Evolutionary conservation across 805 yeast species (phyloP), one percentile per base, ranked within the genome.

Genomic region (Lipomyces oligophaga): DNA sequence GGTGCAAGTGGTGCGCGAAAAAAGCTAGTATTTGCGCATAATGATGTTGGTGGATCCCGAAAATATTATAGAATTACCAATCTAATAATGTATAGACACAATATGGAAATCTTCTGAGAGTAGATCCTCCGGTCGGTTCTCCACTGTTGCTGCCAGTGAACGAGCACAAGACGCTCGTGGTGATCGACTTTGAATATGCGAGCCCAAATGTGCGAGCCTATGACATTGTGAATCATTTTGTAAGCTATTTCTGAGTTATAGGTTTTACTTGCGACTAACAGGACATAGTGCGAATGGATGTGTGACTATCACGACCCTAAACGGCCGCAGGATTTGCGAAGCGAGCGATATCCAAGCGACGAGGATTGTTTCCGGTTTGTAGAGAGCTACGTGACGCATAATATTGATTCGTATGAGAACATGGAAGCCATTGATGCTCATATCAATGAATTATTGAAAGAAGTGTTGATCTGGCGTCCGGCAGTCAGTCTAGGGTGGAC

Each of bases 171-270:
- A 83, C 80, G 62, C 72, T 90, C 48, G 95, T 85, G 8, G 98
- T 93, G 8, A 93, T 93, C 60, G 98, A 93, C 64, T 93, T 93
- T 65, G 98, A 93, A 67, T 93, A 90, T 65, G 80, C 96, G 0
- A 97, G 96, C 0, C 80, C 95, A 8, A 93, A 89, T 61, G 72
- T 81, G 36, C 87, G 95, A 1, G 95, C 94, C 1, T 86, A 74
- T 63, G 98, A 93, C 63, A 77, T 93, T 45, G 89, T 89, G 11
- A 89, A 93, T 64, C 98, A 93, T 68, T 85, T 93, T 58, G 57
- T 50, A 42, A 6, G 48, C 8, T 2, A 6, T 26, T 22, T 7
- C 13, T n/a, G n/a, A 26, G 16, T 11, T 5, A 11, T 8, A 11
- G 25, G 8, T 18, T 26, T 20, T 4, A 10, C 21, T 8, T 15